Base-by-base conservation (phyloP, 23 red algal genomes). In the Porphyridium purpureum region DNA sequence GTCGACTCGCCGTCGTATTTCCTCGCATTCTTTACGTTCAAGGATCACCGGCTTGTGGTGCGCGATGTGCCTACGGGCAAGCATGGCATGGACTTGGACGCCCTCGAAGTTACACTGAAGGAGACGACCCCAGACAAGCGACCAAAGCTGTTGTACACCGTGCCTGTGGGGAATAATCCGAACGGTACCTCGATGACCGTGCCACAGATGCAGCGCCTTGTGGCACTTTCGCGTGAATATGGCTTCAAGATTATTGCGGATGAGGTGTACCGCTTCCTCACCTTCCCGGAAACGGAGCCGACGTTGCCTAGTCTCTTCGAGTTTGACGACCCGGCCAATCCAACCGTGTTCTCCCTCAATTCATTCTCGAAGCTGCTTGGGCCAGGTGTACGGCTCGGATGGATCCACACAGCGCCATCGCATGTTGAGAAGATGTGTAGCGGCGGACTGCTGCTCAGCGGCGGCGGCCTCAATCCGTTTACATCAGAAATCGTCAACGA, bases 361-460 rank as follows among this genome's bases (percentile, higher is more conserved):
- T 74, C 66, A 19, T 80, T 92, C 33, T 63, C 52, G 72, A 92
- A 92, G 51, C 23, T 81, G 7, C 72, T 92, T 21, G 83, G 83
- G 2, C 83, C 83, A 7, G 83, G 83, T 28, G 30, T 92, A 28
- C 73, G 83, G 20, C 31, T 92, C 11, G 83, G 83, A 3, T 92
- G 83, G 83, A 22, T 92, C 29, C 58, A 75, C 21, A 30, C 83
- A 11, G 51, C 54, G 27, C 48, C 52, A 7, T 24, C 14, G 3
- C 67, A 74, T 41, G 64, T 92, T 1, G 38, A 63, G 15, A 68
- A 70, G 28, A 31, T 92, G 2, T 29, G 74, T 8, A 25, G 50
- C 4, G 56, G 33, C 17, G 83, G 83, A 0, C 21, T 67, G 21
- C 25, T 92, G 49, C 66, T 68, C 8, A 74, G 67, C 24, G 83